A percentile compares a stretch with the other conserved stretches of the same genome.
These are phyloP conservation scores for Alternaria consortialis DNA, from an alignment of 2,329 filamentous ascomycete genomes.

Conservation along the genomic window DNA sequence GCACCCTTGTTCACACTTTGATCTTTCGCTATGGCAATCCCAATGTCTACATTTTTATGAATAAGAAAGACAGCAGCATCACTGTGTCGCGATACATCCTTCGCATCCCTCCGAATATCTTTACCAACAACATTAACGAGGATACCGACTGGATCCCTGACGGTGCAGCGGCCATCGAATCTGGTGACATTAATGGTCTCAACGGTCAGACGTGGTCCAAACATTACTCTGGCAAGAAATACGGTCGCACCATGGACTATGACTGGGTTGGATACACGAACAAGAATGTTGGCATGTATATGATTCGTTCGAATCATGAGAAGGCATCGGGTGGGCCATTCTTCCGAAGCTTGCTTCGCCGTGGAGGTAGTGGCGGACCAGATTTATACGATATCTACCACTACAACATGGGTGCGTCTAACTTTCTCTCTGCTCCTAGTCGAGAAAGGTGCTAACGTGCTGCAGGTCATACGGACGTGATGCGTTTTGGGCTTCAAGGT, in stretches of 20 bases:
- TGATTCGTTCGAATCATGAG: slow-evolving; percentile 55
- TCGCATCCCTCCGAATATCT: slow-evolving; percentile 34
- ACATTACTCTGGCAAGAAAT: slow-evolving; percentile 53
- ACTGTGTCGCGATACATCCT: slow-evolving; percentile 53
- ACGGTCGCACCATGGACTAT: slow-evolving; percentile 52
- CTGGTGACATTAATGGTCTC: slow-evolving; percentile 30
- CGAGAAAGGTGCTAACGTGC: background rate
- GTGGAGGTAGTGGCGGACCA: slow-evolving; percentile 46
- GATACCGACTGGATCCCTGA: slow-evolving; percentile 47
- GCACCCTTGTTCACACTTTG: slow-evolving; percentile 67
- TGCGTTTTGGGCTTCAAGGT: slow-evolving; percentile 55
- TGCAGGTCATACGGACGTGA: slow-evolving; percentile 50
- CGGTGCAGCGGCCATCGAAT: slow-evolving; percentile 26
- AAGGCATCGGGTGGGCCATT: slow-evolving; percentile 53
- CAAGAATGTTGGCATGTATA: slow-evolving; percentile 48
- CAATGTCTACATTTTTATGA: slow-evolving; percentile 61
- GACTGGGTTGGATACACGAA: slow-evolving; percentile 53
- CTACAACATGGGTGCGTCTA: slow-evolving; percentile 53
- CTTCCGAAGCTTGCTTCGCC: slow-evolving; percentile 53
- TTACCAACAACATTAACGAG: slow-evolving; percentile 42
- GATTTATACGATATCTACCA: slow-evolving; percentile 57
- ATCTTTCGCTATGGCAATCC: slow-evolving; percentile 67
- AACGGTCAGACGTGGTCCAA: slow-evolving; percentile 51
- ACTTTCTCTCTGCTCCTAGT: background rate
- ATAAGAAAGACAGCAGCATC: slow-evolving; percentile 53